Percentiles rank a stretch among this genome's conserved stretches.
phyloP scores from a whole-genome alignment of 495 filamentous ascomycete species.

The Aspergillus homomorphus region DNA sequence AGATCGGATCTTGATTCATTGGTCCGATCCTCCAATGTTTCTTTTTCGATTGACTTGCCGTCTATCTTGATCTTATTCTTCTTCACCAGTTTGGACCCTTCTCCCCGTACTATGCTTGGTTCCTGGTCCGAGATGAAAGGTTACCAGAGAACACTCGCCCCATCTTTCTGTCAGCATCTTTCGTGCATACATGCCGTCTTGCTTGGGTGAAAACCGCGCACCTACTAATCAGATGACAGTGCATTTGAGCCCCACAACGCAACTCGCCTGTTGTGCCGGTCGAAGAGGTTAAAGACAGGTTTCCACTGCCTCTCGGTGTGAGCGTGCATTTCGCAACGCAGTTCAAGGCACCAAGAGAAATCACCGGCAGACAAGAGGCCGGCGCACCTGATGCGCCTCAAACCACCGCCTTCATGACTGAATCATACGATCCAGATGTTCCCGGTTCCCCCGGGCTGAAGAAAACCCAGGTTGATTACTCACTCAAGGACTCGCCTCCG shows the following conservation, averaged over 20 bases:
- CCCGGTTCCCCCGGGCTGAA: constrained; percentile 27
- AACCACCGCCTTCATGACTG: constrained; percentile 38
- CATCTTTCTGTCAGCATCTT: not conserved
- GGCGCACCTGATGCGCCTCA: constrained; percentile 37
- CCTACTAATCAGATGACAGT: constrained; percentile 4
- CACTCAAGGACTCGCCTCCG: constrained; percentile 24
- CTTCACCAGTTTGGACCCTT: not conserved
- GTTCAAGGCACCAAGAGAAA: constrained; percentile 3
- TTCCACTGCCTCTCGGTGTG: not conserved
- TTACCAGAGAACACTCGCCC: not conserved
- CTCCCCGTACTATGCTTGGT: not conserved
- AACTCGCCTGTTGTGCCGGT: not conserved
- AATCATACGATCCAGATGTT: constrained; percentile 45
- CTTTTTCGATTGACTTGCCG: not conserved
- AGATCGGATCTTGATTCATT: constrained; percentile 6
- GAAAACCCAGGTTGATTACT: constrained; percentile 23
- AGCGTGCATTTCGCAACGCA: not conserved
- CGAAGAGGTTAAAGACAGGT: not conserved
- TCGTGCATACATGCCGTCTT: not conserved
- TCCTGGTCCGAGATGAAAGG: not conserved
- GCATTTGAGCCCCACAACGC: not conserved
- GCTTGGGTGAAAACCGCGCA: not conserved
- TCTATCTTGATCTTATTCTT: not conserved
- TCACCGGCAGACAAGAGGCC: constrained; percentile 3
- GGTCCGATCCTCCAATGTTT: not conserved